phyloP scores from a whole-genome alignment of 208 protist genomes.

The Wallacemonas sp. region DNA sequence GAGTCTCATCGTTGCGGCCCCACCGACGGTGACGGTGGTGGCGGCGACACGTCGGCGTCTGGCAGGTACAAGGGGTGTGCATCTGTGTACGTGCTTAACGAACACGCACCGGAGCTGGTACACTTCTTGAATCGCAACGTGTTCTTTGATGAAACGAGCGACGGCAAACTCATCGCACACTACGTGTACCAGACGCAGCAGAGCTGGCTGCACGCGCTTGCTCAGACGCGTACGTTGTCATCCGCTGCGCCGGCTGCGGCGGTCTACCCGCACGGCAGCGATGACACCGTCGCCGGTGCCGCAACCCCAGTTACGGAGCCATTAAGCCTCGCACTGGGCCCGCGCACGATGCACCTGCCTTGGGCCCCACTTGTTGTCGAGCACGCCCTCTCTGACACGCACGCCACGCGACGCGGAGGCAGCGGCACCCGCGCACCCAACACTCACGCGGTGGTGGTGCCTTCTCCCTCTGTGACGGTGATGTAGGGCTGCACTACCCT shows the following conservation, averaged over 20 bases:
- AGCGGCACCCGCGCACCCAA: background rate
- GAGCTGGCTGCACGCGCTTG: constrained; percentile 47
- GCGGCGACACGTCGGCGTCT: constrained; percentile 4
- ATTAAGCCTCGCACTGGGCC: background rate
- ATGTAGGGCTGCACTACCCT: too few relatives aligned
- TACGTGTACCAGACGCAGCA: constrained; percentile 67
- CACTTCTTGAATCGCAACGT: constrained; percentile 54
- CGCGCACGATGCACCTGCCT: constrained; percentile 8
- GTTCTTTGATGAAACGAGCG: constrained; percentile 51
- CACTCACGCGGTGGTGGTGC: background rate
- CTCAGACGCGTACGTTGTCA: constrained; percentile 1
- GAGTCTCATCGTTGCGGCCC: constrained; percentile 36
- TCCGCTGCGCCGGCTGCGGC: background rate
- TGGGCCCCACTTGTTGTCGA: constrained; percentile 27
- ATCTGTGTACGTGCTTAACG: constrained; percentile 51
- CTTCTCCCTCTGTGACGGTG: too few relatives aligned
- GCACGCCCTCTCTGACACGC: background rate
- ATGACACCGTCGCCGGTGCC: too few relatives aligned
- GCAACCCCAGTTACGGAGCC: too few relatives aligned
- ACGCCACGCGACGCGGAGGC: background rate
- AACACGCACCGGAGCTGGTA: constrained; percentile 32
- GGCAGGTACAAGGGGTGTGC: constrained; percentile 49
- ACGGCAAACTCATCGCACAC: constrained; percentile 33
- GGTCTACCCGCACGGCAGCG: too few relatives aligned
- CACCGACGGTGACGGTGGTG: too few relatives aligned